A percentile compares a stretch with the other conserved stretches of the same genome.
These are phyloP conservation scores for Aphanomyces cochlioides DNA, from an alignment of 352 stramenopile species.

Conservation along the genomic window DNA sequence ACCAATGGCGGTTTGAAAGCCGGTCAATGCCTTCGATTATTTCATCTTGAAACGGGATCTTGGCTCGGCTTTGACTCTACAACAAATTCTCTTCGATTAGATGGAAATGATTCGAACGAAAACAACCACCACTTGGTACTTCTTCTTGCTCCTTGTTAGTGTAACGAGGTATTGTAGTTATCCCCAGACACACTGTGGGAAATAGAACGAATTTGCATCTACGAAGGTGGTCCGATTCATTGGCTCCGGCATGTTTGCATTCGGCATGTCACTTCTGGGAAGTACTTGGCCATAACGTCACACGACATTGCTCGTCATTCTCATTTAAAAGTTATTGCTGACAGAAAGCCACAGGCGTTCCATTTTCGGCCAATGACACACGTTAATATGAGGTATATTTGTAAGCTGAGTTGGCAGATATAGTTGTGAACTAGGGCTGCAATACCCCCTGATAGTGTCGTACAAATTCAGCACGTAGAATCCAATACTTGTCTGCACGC, in stretches of 20 bases:
- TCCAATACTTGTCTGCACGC: conserved; percentile 60
- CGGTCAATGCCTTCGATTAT: conserved; percentile 55
- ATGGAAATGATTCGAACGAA: conserved; percentile 31
- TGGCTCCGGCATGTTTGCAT: conserved; percentile 55
- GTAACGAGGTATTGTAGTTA: conserved; percentile 20
- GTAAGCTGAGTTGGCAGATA: no score
- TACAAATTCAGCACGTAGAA: conserved; percentile 52
- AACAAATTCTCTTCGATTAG: conserved; percentile 46
- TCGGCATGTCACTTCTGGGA: conserved; percentile 54
- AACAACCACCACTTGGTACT: conserved; percentile 30
- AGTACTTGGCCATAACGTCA: conserved; percentile 43
- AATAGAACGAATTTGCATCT: conserved; percentile 47
- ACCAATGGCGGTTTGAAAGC: conserved; percentile 38
- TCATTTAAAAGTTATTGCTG: conserved; percentile 34
- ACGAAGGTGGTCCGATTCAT: conserved; percentile 54
- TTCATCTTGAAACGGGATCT: conserved; percentile 63
- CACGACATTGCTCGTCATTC: conserved; percentile 30
- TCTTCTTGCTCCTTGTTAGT: neutral
- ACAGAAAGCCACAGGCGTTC: conserved; percentile 29
- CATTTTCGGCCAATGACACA: conserved; percentile 6
- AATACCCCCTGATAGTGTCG: conserved; percentile 38
- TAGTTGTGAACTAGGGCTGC: neutral
- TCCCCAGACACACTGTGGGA: conserved; percentile 66
- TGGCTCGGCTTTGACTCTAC: conserved; percentile 37
- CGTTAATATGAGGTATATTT: conserved; percentile 1